Base-by-base conservation (phyloP, 2,329 filamentous ascomycete genomes). In the Corinectria fuckeliana region DNA sequence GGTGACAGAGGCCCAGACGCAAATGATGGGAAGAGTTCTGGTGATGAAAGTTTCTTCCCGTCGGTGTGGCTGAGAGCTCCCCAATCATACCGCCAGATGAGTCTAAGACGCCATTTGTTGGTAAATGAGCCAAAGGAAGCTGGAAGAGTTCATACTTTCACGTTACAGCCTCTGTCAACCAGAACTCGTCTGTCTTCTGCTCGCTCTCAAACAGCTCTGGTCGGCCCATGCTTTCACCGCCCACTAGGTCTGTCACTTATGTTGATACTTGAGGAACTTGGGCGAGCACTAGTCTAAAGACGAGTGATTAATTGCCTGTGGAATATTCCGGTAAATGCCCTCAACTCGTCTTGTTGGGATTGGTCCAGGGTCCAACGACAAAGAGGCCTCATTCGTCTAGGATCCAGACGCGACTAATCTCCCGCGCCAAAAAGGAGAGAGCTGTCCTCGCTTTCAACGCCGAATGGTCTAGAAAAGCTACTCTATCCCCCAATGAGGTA, bases 301-400 rank as follows among this genome's bases (percentile, higher is more conserved):
- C 50, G 50, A 59, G 56, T 49, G 49, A 59, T 50, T 59, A 50
- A 54, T 47, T 47, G 16, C 49, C 50, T 21, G 50, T 30, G 50
- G 56, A 47, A 59, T 38, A 59, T 45, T 50, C 32, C 38, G 55
- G 56, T 48, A 50, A 50, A 47, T 44, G 18, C 26, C 21, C 36
- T 53, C 21, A 30, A 54, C 56, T 47, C 56, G 44, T 44, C 32
- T 41, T 42, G 45, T 21, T 59, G 36, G 47, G 44, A 44, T 55
- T 50, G 36, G 50, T 34, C 50, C 26, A 55, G 45, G 20, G 44
- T 47, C 30, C 44, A 34, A 41, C 26, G 45, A 16, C 13, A 50
- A 13, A 41, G 44, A 50, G 42, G 28, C 50, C 39, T 38, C 34
- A 39, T 53, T 50, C 38, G 44, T 32, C 44, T 23, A 30, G 13